These are phyloP conservation scores for Cercospora berteroae DNA, from an alignment of 2,329 filamentous ascomycete species.

Conservation along the genomic window DNA sequence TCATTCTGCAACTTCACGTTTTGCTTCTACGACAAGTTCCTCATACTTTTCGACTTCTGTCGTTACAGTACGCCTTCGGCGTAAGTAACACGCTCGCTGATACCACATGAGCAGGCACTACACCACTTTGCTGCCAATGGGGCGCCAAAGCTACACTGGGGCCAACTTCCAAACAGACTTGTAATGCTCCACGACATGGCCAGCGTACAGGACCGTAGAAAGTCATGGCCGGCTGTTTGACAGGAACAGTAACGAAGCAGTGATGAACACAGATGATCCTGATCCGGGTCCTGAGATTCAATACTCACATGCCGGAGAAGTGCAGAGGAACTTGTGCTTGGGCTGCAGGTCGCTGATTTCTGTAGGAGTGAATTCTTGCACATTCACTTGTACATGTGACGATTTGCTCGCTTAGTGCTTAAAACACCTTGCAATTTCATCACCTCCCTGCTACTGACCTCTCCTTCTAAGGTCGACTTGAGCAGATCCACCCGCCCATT, in stretches of 20 bases:
- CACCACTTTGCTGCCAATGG: neutral
- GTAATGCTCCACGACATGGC: neutral
- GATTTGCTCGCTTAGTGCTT: neutral
- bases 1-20: neutral
- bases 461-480: neutral
- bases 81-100: neutral
- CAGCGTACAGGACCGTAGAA: neutral
- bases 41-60: neutral
- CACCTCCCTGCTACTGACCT: neutral
- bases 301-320: neutral
- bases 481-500: neutral
- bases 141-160: neutral
- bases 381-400: neutral
- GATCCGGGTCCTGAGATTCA: neutral
- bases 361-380: neutral
- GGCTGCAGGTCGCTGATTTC: neutral
- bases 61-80: neutral
- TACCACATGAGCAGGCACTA: neutral
- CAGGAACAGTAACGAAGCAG: neutral
- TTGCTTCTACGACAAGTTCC: no score
- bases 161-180: neutral
- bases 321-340: neutral
- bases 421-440: neutral
- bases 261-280: neutral
- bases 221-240: neutral